Evolutionary conservation across 768 basidiomycete genomes (phyloP), one percentile per base, ranked within the genome.

Genomic region (Auriscalpium vulgare): DNA sequence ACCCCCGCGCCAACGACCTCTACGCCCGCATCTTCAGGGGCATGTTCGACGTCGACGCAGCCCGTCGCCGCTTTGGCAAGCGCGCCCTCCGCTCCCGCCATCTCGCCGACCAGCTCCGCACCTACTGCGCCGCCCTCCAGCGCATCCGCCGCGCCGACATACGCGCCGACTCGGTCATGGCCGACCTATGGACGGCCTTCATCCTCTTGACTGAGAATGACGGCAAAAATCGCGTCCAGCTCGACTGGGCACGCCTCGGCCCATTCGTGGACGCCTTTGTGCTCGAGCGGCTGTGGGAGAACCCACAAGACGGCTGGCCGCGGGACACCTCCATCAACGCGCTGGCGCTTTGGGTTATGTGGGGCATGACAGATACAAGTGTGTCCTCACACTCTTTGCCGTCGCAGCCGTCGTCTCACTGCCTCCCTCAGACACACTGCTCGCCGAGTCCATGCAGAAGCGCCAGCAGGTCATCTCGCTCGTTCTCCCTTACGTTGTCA

Each of bases 131-230:
- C 40, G 63, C 70, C 4, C 60, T 75, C 51, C 58, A 54, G 17
- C 62, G 58, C 47, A 62, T 77, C 50, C 67, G 74, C 54, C 47
- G 59, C 1, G 60, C 64, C 29, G 60, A 77, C 54, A 61, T 75
- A 45, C 57, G 61, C 40, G 54, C 64, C 11, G 56, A 65, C 14
- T 36, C 51, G 37, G 58, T 69, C 35, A 60, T 62, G 14, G 66
- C 69, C 19, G 74, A 79, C 13, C 72, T 88, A 19, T 78, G 77
- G 69, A 69, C 68, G 0, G 74, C 74, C 6, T 80, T 77, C 51
- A 62, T 84, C 45, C 78, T 88, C 74, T 66, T 84, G 66, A 68
- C 79, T 4, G 86, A 88, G 59, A 81, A 85, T 68, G 85, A 88
- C 67, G 84, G 84, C 37, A 77, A 76, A 65, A 88, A 88, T 65